Evolutionary conservation across 148 eudicot species (phyloP).

Genomic region (Mesembryanthemum crystallinum): DNA sequence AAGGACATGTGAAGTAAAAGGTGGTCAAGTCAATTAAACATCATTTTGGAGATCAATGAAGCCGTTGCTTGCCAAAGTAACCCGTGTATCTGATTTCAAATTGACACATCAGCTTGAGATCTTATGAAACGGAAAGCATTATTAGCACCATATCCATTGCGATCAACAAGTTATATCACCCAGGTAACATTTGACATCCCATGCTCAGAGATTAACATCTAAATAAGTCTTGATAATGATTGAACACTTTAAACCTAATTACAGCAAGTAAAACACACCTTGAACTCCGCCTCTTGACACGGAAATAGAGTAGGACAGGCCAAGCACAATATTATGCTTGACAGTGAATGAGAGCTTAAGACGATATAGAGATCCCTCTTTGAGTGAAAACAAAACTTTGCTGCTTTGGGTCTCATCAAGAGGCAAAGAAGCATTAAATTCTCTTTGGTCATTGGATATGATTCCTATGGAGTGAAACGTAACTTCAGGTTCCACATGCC

Average conservation of each 20-base stretch:
- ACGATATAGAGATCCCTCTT: constrained; percentile 51
- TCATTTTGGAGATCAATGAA: neutral
- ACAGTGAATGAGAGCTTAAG: constrained; percentile 58
- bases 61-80: neutral
- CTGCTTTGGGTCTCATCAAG: constrained; percentile 36
- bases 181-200: neutral
- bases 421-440: constrained; percentile 48
- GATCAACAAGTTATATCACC: neutral
- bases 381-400: constrained; percentile 46
- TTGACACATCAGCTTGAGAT: neutral
- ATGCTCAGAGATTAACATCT: neutral
- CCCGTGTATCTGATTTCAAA: neutral
- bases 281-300: constrained; percentile 60
- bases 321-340: constrained; percentile 60
- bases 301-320: constrained; percentile 47
- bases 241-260: neutral
- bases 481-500: constrained; percentile 63
- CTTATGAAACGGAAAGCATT: neutral
- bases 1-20: neutral
- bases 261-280: constrained; percentile 36
- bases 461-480: constrained; percentile 57
- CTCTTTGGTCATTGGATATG: constrained; percentile 51
- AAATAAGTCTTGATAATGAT: neutral
- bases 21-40: too few relatives aligned
- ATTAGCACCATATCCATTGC: too few relatives aligned